A percentile compares a stretch with the other conserved stretches of the same genome.
phyloP scores from a whole-genome alignment of 768 basidiomycete species.

The Panellus pusillus region DNA sequence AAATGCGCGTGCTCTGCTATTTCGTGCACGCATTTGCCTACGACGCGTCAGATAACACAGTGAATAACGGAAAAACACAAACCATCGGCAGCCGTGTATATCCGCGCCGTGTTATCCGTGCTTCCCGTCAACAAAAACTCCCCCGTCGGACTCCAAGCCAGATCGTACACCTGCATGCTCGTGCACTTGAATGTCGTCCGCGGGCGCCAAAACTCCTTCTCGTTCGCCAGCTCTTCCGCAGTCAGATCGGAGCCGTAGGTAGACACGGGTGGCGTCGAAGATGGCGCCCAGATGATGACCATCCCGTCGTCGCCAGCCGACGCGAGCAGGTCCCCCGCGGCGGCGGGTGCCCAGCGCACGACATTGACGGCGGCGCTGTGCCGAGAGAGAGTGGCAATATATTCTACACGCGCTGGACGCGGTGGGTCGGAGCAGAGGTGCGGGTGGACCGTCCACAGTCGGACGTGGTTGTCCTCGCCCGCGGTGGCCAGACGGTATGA shows the following conservation, averaged over 20 bases:
- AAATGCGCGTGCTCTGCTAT: constrained; percentile 95
- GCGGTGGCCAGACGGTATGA: constrained; percentile 92
- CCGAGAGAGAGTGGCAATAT: constrained; percentile 88
- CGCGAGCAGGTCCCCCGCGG: constrained; percentile 87
- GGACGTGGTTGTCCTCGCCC: constrained; percentile 95
- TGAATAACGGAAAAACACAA: constrained; percentile 19
- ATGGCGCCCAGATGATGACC: constrained; percentile 94
- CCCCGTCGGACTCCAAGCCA: constrained; percentile 96
- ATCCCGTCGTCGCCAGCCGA: constrained; percentile 99
- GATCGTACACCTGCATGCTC: constrained; percentile 94
- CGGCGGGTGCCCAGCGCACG: constrained; percentile 93
- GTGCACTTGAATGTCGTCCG: constrained; percentile 87
- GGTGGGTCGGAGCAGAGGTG: constrained; percentile 70
- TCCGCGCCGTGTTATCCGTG: constrained; percentile 91
- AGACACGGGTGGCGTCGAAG: constrained; percentile 64
- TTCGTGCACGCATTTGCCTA: constrained; percentile 85
- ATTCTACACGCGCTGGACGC: constrained; percentile 84
- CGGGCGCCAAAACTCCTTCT: constrained; percentile 96
- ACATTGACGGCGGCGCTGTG: constrained; percentile 97
- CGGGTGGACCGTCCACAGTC: constrained; percentile 94
- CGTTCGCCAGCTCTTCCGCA: constrained; percentile 78
- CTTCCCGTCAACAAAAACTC: constrained; percentile 95
- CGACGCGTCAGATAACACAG: constrained; percentile 2
- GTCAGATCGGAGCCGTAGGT: constrained; percentile 83
- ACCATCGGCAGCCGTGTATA: constrained; percentile 79